These are phyloP conservation scores for Phytopythium oedochilum DNA, from an alignment of 352 stramenopile genomes.

Conservation along the genomic window DNA sequence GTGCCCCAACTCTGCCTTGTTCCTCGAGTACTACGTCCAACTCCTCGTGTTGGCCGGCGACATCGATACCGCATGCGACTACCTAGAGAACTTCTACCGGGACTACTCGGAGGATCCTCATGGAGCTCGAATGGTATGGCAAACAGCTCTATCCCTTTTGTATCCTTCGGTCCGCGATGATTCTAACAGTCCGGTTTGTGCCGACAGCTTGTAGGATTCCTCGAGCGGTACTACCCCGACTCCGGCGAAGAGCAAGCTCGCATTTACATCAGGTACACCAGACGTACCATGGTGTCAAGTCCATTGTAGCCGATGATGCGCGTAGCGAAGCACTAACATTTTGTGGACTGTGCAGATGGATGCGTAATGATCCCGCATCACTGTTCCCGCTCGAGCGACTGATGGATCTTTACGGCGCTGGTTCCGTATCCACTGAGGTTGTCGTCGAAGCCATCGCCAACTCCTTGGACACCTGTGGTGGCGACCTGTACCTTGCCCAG, in stretches of 20 bases:
- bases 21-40: constrained; percentile 72
- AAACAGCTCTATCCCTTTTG: background rate
- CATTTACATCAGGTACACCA: constrained; percentile 24
- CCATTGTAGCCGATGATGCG: background rate
- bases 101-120: constrained; percentile 52
- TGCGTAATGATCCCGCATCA: constrained; percentile 49
- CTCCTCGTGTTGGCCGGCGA: constrained; percentile 61
- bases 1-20: constrained; percentile 48
- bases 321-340: constrained; percentile 11
- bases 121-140: constrained; percentile 60
- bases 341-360: constrained; percentile 28
- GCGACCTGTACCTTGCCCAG: constrained; percentile 42
- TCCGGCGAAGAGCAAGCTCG: constrained; percentile 33
- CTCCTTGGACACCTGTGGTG: constrained; percentile 50
- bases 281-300: background rate
- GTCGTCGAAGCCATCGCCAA: constrained; percentile 35
- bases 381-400: constrained; percentile 45
- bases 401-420: constrained; percentile 34
- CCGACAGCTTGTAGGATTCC: constrained; percentile 27
- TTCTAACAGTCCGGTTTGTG: constrained; percentile 3
- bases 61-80: constrained; percentile 55
- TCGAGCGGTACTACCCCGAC: constrained; percentile 45
- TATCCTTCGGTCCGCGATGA: background rate
- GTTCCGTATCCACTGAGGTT: constrained; percentile 24
- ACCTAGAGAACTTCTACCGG: constrained; percentile 70